A percentile compares a stretch with the other conserved stretches of the same genome.
phyloP scores from a whole-genome alignment of 768 basidiomycete species.

The Glaciozyma martinii region DNA sequence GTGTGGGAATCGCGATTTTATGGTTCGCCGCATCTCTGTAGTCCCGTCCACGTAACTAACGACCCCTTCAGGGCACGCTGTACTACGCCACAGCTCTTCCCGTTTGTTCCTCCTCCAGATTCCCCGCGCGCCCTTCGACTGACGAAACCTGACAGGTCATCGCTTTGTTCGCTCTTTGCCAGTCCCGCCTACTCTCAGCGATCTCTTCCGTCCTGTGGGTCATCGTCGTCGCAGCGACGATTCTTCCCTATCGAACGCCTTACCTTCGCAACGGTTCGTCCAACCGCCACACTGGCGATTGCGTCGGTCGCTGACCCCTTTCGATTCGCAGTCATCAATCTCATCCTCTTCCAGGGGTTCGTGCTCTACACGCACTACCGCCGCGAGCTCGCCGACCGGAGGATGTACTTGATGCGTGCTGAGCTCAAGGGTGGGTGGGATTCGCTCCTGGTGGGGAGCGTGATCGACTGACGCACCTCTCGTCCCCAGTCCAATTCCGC shows the following conservation, averaged over 20 bases:
- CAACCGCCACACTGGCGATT: conserved; percentile 36
- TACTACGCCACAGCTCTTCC: neutral
- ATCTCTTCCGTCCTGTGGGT: conserved; percentile 37
- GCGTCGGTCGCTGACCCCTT: conserved; percentile 28
- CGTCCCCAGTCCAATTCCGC: conserved; percentile 49
- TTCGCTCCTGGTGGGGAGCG: too few species aligned
- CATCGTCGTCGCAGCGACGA: conserved; percentile 34
- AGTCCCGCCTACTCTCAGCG: conserved; percentile 11
- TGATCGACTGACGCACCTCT: neutral
- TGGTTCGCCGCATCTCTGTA: conserved; percentile 29
- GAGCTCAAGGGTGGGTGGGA: conserved; percentile 50
- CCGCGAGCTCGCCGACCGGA: conserved; percentile 48
- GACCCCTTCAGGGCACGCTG: neutral
- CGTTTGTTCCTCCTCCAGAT: too few species aligned
- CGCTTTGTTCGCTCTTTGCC: neutral
- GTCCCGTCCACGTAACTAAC: too few species aligned
- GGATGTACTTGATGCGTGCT: conserved; percentile 59
- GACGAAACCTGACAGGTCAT: neutral
- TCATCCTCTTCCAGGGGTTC: conserved; percentile 69
- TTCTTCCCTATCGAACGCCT: conserved; percentile 32
- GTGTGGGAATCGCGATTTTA: conserved; percentile 40
- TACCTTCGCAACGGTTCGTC: conserved; percentile 42
- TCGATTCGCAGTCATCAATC: conserved; percentile 32
- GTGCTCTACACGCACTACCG: conserved; percentile 58
- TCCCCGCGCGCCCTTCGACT: neutral